Evolutionary conservation across 257 asterid genomes (phyloP), one percentile per base, ranked within the genome.

Genomic region (Nicotiana otophora): DNA sequence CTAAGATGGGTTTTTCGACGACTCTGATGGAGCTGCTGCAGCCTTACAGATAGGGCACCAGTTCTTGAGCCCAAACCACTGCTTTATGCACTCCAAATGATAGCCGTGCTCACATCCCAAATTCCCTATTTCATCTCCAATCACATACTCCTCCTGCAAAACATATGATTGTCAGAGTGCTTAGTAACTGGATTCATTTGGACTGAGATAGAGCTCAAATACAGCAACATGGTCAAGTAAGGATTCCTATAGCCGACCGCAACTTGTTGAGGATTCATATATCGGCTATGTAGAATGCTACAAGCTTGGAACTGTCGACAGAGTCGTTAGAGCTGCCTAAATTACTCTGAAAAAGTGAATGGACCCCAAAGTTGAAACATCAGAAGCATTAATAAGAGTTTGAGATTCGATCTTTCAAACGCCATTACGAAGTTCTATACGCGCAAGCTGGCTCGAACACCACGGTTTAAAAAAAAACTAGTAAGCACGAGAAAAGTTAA

Each of bases 41-140:
- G 90, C 83, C 91, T 96, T 96, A 92, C 99, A 96, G 84, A 96
- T 85, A 10, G 99, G 99, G 87, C 99, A 94, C 97, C 98, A 94
- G 83, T 93, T 96, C 92, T 94, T 96, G 63, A 92, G 66, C 89
- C 85, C 86, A 82, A 96, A 55, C 99, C 99, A 96, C 83, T 92
- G 90, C 78, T 69, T 83, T 83, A 96, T 86, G 88, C 99, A 96
- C 5, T 42, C 54, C 36, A 63, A 77, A 57, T 96, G 99, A 82
- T 81, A 94, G 19, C 95, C 89, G 66, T 96, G 99, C 28, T 85
- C 82, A 77, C 99, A 96, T 17, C 81, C 88, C 86, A 94, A 68
- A 81, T 86, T 89, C 84, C 96, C 99, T 1, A 90, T 85, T 88
- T 92, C 95, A 80, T 94, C 98, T 63, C 93, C 98, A 0, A 16